Percentiles rank a stretch among this genome's conserved stretches.
phyloP scores from a whole-genome alignment of 202 grass and related monocot species.

The Setaria italica region DNA sequence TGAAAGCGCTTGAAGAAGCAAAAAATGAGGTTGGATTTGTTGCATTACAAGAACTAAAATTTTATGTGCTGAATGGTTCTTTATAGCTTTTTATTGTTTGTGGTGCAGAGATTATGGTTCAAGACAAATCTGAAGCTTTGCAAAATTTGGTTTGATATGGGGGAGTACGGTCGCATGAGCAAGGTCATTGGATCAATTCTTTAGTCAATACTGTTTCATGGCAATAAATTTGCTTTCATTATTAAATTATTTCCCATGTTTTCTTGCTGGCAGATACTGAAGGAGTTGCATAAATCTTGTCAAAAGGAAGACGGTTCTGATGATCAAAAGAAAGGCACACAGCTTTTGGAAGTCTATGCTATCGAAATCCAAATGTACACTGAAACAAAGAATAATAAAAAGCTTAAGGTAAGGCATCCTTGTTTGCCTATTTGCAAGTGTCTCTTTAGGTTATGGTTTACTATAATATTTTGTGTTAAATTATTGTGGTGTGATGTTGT shows the following conservation, averaged over 20 bases:
- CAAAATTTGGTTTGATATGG: constrained; percentile 99
- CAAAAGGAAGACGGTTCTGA: constrained; percentile 97
- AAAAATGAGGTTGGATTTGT: constrained; percentile 85
- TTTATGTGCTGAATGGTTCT: not conserved
- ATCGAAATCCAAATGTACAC: constrained; percentile 99
- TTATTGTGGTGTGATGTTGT: constrained; percentile 7
- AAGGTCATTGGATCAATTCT: constrained; percentile 64
- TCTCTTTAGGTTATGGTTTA: not conserved
- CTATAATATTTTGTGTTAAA: not conserved
- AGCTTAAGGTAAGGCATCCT: constrained; percentile 73
- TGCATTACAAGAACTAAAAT: not conserved
- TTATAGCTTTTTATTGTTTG: constrained; percentile 44
- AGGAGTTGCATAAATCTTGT: constrained; percentile 96
- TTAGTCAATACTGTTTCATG: not conserved
- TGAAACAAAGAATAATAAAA: constrained; percentile 99
- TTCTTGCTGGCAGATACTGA: constrained; percentile 76
- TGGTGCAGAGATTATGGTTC: constrained; percentile 95
- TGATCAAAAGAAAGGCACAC: constrained; percentile 99
- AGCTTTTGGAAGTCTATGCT: constrained; percentile 99
- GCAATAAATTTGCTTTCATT: not conserved
- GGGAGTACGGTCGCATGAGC: constrained; percentile 97
- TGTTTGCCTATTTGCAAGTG: not conserved
- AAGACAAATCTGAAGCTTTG: constrained; percentile 99
- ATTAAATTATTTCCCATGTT: constrained; percentile 18
- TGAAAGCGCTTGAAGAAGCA: constrained; percentile 94